phyloP scores from a whole-genome alignment of 2,329 filamentous ascomycete species.

The Cryphonectria parasitica region DNA sequence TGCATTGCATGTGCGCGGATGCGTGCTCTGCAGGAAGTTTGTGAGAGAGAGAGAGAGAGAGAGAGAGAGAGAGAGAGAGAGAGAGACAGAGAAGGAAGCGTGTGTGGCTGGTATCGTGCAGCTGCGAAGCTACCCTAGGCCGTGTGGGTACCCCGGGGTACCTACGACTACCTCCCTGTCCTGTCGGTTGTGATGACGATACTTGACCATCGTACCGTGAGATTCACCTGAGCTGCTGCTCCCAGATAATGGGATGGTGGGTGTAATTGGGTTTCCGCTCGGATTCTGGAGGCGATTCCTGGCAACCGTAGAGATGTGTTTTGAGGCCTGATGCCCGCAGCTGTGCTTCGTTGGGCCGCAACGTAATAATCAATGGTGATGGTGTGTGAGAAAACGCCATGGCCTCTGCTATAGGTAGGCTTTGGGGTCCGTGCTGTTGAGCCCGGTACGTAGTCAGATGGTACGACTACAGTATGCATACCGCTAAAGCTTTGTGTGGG shows the following conservation, averaged over 20 bases:
- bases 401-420: background rate
- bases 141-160: background rate
- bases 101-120: slow-evolving; percentile 12
- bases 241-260: background rate
- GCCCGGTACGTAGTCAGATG: background rate
- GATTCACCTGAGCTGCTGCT: background rate
- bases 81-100: background rate
- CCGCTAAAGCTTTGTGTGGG: slow-evolving; percentile 9
- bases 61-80: background rate
- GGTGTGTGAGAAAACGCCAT: background rate
- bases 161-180: slow-evolving; percentile 1
- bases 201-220: background rate
- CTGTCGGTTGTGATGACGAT: background rate
- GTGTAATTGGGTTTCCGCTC: background rate
- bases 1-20: background rate
- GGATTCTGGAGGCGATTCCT: background rate
- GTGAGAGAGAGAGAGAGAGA: background rate
- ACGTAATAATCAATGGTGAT: background rate
- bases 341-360: background rate
- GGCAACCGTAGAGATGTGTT: background rate
- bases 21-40: background rate
- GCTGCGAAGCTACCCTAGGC: slow-evolving; percentile 10
- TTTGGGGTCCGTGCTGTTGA: background rate
- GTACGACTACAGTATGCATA: background rate
- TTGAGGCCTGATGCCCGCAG: background rate